Evolutionary conservation across 768 basidiomycete species (phyloP), one percentile per base, ranked within the genome.

Genomic region (Rubroboletus satanas): DNA sequence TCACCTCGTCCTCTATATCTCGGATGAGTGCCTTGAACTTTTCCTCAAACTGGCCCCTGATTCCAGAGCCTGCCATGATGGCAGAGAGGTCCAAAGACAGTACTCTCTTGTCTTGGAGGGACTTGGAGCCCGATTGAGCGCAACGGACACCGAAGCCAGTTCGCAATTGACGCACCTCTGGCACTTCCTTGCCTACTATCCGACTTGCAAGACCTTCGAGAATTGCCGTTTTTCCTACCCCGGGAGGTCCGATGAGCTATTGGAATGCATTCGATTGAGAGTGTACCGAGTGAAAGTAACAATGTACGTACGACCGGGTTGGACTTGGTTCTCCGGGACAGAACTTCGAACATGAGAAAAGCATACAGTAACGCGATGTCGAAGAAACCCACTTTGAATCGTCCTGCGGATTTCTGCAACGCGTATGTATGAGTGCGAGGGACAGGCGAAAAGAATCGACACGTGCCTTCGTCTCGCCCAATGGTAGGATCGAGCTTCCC

Each of bases 181-280:
- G 93, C 8, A 96, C 93, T 68, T 95, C 92, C 67, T 86, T 90
- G 4, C 88, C 82, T 1, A 95, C 84, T 49, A 96, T 93, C 23
- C 93, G 77, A 61, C 82, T 88, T 0, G 93, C 93, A 15, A 97
- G 78, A 3, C 93, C 93, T 72, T 95, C 93, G 12, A 95, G 68
- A 49, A 96, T 93, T 0, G 93, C 92, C 0, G 93, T 96, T 73
- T 97, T 97, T 0, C 93, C 93, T 12, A 94, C 91, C 54, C 93
- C 93, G 3, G 93, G 90, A 26, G 90, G 85, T 7, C 90, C 88
- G 51, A 91, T 88, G 44, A 90, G 79, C 87, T 88, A 49, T 43
- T 6, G 17, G 5, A 33, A 39, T 12, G 32, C 31, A n/a, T 3
- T 31, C 11, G 8, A 17, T 26, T 9, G 15, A 49, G 51, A 44